Percentiles rank a stretch among this genome's conserved stretches.
phyloP scores from a whole-genome alignment of 257 asterid genomes.

The Fraxinus quadrangulata region DNA sequence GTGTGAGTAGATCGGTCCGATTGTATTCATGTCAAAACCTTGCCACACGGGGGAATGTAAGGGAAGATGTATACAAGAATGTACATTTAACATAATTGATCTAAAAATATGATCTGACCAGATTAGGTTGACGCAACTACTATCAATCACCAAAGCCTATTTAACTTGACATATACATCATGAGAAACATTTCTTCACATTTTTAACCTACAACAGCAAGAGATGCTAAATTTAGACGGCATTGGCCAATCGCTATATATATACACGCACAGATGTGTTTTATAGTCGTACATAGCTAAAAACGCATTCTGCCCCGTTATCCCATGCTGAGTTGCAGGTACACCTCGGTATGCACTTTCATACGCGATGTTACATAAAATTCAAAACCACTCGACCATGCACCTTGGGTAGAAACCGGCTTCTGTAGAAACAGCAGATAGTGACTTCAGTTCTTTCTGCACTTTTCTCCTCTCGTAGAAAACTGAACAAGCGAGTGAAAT shows the following conservation, averaged over 20 bases:
- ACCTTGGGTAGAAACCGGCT: constrained; percentile 66
- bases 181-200: not conserved
- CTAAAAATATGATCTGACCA: no score
- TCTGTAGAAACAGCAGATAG: constrained; percentile 59
- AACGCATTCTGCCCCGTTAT: not conserved
- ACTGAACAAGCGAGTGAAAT: constrained; percentile 80
- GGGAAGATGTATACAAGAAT: no score
- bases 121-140: no score
- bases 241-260: not conserved
- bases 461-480: constrained; percentile 82
- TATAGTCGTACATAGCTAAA: no score
- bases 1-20: no score
- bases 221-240: not conserved
- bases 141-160: not conserved
- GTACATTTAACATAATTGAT: no score
- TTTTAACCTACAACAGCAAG: not conserved
- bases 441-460: constrained; percentile 74
- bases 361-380: not conserved
- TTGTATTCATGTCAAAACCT: no score
- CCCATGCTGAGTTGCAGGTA: no score
- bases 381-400: constrained; percentile 79
- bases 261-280: no score
- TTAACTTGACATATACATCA: no score
- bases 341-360: no score
- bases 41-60: no score